Conservation (phyloP, 106 monocot species). For the Acanthochlamys bracteata region DNA sequence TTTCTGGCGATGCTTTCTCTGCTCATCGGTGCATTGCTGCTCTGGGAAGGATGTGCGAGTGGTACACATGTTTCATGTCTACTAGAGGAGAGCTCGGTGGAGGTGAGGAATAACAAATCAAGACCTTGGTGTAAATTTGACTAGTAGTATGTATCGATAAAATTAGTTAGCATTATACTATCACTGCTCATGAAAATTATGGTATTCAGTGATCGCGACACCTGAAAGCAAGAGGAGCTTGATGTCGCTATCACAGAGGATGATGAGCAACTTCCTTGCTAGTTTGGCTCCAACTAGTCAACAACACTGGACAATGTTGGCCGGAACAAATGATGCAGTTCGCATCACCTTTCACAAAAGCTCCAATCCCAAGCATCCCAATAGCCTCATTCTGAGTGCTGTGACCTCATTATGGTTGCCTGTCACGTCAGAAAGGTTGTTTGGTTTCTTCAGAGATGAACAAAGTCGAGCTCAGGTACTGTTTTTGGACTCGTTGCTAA, state of each 20-base stretch:
- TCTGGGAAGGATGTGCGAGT: constrained; percentile 47
- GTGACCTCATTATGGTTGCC: constrained; percentile 82
- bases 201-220: constrained; percentile 22
- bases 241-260: constrained; percentile 70
- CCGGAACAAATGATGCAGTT: constrained; percentile 64
- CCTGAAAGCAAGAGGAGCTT: constrained; percentile 51
- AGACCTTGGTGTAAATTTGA: background rate
- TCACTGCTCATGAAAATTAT: background rate
- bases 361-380: constrained; percentile 57
- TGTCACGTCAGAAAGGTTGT: constrained; percentile 52
- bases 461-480: constrained; percentile 60
- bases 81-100: constrained; percentile 30
- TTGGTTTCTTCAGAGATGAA: constrained; percentile 81
- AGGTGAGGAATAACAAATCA: constrained; percentile 12
- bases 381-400: constrained; percentile 67
- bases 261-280: constrained; percentile 54
- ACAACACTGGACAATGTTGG: constrained; percentile 58
- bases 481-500: background rate
- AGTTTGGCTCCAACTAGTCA: constrained; percentile 30
- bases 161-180: background rate
- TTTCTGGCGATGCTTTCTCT: constrained; percentile 54
- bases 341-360: constrained; percentile 62
- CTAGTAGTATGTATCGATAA: background rate
- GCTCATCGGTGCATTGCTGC: constrained; percentile 50
- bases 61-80: constrained; percentile 29